Conservation (phyloP, 2,329 filamentous ascomycete species). For the Sclerotiophoma versabilis region DNA sequence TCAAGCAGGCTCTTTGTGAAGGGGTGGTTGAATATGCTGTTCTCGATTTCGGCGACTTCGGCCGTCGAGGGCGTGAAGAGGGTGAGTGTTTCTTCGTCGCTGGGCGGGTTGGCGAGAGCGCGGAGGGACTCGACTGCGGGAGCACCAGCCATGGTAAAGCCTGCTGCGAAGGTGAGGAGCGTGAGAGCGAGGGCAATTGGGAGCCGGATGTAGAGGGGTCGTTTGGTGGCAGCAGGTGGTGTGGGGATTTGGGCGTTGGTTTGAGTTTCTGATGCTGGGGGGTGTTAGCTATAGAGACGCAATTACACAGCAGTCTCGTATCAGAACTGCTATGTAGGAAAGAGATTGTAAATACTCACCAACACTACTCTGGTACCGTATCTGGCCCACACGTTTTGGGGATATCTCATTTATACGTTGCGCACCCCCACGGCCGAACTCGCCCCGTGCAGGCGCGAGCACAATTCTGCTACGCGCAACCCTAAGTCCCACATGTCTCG, state of each 20-base stretch:
- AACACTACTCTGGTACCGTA: conserved; percentile 25
- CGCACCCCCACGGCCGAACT: conserved; percentile 27
- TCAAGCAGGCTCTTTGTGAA: conserved; percentile 73
- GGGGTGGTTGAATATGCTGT: conserved; percentile 77
- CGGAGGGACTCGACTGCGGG: conserved; percentile 60
- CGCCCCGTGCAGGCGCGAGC: conserved; percentile 26
- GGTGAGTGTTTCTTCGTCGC: conserved; percentile 75
- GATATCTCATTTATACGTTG: conserved; percentile 8
- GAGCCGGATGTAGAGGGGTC: conserved; percentile 46
- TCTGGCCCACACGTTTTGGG: conserved; percentile 8
- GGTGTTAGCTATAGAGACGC: conserved; percentile 6
- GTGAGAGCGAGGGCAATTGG: conserved; percentile 56
- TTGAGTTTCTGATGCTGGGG: conserved; percentile 19
- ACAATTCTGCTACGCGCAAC: conserved; percentile 13
- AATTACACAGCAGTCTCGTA: neutral
- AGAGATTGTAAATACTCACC: conserved; percentile 20
- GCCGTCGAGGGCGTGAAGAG: conserved; percentile 67
- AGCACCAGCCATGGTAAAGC: conserved; percentile 64
- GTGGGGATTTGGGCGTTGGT: conserved; percentile 20
- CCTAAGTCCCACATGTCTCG: conserved; percentile 36
- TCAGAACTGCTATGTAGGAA: neutral
- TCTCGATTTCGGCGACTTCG: conserved; percentile 67
- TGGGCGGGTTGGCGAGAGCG: conserved; percentile 62
- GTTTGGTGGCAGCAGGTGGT: conserved; percentile 17
- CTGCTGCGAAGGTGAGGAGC: conserved; percentile 58